Conservation (phyloP, 768 basidiomycete genomes). For the Amanita rimosa region DNA sequence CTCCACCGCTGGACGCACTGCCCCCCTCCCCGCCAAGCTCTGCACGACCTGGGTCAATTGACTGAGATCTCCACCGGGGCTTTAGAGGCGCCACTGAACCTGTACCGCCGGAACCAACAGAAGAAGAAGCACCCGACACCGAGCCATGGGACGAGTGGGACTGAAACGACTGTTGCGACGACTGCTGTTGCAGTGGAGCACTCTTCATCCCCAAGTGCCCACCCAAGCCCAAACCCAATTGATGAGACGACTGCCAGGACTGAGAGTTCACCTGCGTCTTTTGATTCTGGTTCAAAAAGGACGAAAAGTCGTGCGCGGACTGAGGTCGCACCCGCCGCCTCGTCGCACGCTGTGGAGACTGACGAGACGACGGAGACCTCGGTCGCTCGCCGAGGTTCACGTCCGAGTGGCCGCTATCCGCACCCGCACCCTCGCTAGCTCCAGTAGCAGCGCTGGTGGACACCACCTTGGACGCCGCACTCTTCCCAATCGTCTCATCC, state of each 20-base stretch:
- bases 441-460: conserved; percentile 4
- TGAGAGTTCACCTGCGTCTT: conserved; percentile 15
- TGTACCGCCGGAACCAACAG: too few relatives aligned
- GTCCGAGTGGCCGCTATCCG: conserved; percentile 15
- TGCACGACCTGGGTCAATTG: conserved; percentile 21
- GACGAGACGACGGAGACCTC: conserved; percentile 11
- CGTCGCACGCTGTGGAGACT: conserved; percentile 7
- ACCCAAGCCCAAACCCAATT: too few relatives aligned
- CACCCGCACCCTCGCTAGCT: conserved; percentile 2
- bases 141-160: conserved; percentile 11
- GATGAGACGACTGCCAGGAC: neutral
- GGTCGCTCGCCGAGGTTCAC: conserved; percentile 14
- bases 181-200: conserved; percentile 11
- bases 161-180: conserved; percentile 10
- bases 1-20: conserved; percentile 6
- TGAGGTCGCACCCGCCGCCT: conserved; percentile 38
- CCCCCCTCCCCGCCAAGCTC: neutral
- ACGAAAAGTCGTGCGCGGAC: conserved; percentile 43
- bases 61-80: conserved; percentile 27
- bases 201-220: too few relatives aligned
- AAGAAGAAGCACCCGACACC: neutral
- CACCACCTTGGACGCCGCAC: conserved; percentile 22
- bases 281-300: conserved; percentile 18
- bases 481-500: conserved; percentile 57
- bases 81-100: conserved; percentile 20